phyloP scores from a whole-genome alignment of 305 asterid species.

The Solanum hybrid region DNA sequence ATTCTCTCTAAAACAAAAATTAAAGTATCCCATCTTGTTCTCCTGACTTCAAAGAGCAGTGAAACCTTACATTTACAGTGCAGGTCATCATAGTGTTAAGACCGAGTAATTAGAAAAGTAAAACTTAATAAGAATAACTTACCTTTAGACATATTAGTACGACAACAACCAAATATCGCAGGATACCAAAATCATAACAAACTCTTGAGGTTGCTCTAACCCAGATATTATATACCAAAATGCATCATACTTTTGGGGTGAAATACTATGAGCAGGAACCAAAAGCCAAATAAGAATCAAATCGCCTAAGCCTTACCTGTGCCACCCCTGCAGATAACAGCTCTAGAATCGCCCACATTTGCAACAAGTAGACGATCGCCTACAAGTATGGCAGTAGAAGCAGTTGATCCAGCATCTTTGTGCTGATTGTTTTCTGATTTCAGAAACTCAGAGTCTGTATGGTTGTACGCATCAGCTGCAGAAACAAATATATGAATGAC shows the following conservation, averaged over 20 bases:
- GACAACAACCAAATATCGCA: background rate
- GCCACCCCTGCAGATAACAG: constrained; percentile 75
- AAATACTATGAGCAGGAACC: background rate
- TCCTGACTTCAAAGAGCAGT: background rate
- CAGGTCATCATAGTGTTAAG: background rate
- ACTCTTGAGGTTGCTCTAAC: background rate
- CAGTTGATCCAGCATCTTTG: constrained; percentile 89
- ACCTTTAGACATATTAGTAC: background rate
- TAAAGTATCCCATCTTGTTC: background rate
- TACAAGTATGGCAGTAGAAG: constrained; percentile 84
- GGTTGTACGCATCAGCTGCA: constrained; percentile 76
- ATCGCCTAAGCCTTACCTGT: constrained; percentile 33
- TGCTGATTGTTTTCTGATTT: constrained; percentile 68
- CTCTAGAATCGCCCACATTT: constrained; percentile 85
- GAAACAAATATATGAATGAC: background rate
- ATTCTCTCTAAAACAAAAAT: background rate
- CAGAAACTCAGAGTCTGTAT: constrained; percentile 77
- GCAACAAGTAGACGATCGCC: constrained; percentile 82
- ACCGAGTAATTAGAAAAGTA: background rate
- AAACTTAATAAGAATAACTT: background rate
- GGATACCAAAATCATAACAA: background rate
- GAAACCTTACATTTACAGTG: background rate
- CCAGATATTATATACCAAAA: background rate
- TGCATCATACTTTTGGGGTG: background rate
- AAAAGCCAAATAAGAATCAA: background rate